phyloP scores from a whole-genome alignment of 306 rosid genomes.

The Trifolium pratense region DNA sequence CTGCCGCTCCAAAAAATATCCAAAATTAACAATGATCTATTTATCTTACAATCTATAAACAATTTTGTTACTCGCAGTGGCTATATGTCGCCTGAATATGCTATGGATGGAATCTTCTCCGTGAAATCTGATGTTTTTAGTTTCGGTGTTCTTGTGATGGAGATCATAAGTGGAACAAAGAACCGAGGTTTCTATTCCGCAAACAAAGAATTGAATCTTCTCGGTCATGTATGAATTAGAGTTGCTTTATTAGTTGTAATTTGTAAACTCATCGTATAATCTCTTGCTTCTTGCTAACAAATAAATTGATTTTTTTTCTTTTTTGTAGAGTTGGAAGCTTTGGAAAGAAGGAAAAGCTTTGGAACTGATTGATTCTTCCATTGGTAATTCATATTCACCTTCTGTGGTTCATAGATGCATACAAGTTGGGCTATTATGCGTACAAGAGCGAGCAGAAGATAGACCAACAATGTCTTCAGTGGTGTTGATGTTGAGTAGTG shows the following conservation, averaged over 20 bases:
- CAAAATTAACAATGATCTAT: neutral
- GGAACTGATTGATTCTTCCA: constrained; percentile 59
- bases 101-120: constrained; percentile 80
- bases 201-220: constrained; percentile 65
- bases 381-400: constrained; percentile 46
- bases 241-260: neutral
- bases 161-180: constrained; percentile 71
- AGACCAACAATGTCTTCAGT: constrained; percentile 60
- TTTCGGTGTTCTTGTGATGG: constrained; percentile 76
- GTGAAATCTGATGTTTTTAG: constrained; percentile 78
- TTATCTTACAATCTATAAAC: neutral
- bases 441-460: constrained; percentile 61
- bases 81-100: constrained; percentile 83
- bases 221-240: constrained; percentile 61
- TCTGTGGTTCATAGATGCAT: constrained; percentile 60
- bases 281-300: constrained; percentile 21
- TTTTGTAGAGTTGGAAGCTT: constrained; percentile 64
- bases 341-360: constrained; percentile 70
- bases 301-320: constrained; percentile 9
- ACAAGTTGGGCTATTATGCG: constrained; percentile 54
- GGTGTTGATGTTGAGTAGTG: constrained; percentile 58
- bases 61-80: constrained; percentile 54
- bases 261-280: neutral
- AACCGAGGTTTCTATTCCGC: constrained; percentile 66
- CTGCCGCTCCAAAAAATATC: neutral